Conservation (phyloP, 345 rosid genomes). For the Murraya paniculata region DNA sequence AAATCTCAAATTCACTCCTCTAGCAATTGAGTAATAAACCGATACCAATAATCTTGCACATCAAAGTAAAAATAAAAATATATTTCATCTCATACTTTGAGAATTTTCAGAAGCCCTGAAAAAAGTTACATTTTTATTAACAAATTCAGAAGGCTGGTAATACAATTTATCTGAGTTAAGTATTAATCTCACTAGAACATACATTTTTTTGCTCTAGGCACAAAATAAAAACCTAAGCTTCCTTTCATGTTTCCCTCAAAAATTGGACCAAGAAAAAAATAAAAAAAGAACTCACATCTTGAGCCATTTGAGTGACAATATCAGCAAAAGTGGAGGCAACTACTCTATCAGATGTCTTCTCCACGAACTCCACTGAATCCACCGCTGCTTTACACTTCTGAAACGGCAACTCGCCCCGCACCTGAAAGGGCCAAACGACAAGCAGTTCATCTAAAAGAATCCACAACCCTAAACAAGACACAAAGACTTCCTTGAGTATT, state of each 20-base stretch:
- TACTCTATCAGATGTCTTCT: slow-evolving; percentile 47
- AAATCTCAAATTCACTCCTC: neutral
- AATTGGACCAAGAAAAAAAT: neutral
- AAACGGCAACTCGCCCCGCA: slow-evolving; percentile 84
- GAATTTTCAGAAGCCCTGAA: neutral
- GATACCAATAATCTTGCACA: neutral
- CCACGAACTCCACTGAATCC: slow-evolving; percentile 64
- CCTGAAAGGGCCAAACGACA: slow-evolving; percentile 39
- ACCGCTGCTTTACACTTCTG: slow-evolving; percentile 74
- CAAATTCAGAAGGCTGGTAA: neutral
- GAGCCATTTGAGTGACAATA: slow-evolving; percentile 87
- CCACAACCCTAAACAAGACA: slow-evolving; percentile 10
- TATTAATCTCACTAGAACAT: neutral
- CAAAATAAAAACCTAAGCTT: neutral
- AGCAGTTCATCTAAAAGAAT: neutral
- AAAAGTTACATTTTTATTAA: neutral
- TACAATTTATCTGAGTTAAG: neutral
- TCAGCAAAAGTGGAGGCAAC: slow-evolving; percentile 74
- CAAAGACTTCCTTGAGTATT: neutral
- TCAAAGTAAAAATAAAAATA: neutral
- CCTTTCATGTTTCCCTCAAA: neutral
- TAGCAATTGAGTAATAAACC: neutral
- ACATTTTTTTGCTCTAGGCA: neutral
- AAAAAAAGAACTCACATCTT: slow-evolving; percentile 56
- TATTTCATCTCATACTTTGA: neutral